Base-by-base conservation (phyloP, 495 filamentous ascomycete species). In the Sabuloglossum arenarium region DNA sequence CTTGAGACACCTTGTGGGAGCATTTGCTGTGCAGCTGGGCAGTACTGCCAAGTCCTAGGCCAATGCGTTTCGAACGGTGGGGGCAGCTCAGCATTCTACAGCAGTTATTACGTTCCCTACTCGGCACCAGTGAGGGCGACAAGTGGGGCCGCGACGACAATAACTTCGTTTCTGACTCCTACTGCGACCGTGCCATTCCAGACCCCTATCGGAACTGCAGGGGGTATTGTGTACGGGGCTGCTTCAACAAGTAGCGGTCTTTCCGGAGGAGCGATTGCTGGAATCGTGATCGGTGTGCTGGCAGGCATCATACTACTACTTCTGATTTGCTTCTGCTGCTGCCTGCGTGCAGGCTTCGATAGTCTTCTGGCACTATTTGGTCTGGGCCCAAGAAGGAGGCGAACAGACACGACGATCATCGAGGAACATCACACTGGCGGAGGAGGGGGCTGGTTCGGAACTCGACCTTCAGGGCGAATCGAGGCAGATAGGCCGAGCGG, bases 211-310 rank as follows among this genome's bases (percentile, higher is more conserved):
- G 67, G 70, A 27, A 79, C 79, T 29, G 71, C 73, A 25, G 67
- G 76, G 67, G 56, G 70, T 63, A 72, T 64, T 34, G 66, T 67
- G 24, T 63, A 64, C 27, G 37, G 54, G 10, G 64, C 65, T 0
- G 64, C 69, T n/a, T 43, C 61, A 8, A 23, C 61, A 3, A 66
- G 68, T 21, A 56, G 65, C 21, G 76, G 77, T 55, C 71, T 95
- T 49, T 87, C 82, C 63, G 79, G 77, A 52, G 88, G 88, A 57
- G 88, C 88, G 25, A 94, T 95, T 62, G 88, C 88, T n/a, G 88
- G 88, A 45, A 95, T 95, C 60, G 88, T 95, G 59, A 84, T 95
- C 51, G 88, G 88, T 60, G 79, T 81, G 5, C 76, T 95, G 60
- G 78, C 76, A n/a, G 88, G 83, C 62, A 73, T 88, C 24, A 65